A percentile compares a stretch with the other conserved stretches of the same genome.
Evolutionary conservation across 306 rosid genomes (phyloP).

Genomic region (Cucurbita pepo): DNA sequence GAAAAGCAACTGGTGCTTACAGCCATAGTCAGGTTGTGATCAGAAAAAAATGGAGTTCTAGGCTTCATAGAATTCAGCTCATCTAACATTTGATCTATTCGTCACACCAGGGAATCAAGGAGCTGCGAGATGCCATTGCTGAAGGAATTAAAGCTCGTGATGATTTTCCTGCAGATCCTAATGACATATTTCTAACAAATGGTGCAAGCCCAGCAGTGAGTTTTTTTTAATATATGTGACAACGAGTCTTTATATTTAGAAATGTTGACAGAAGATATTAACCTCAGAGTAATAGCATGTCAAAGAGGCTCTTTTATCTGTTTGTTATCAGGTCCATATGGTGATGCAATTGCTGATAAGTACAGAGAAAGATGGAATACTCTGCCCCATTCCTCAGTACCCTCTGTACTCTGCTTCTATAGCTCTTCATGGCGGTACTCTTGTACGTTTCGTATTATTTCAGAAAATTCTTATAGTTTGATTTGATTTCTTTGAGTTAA

Average conservation of each 20-base stretch:
- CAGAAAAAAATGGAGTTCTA: not conserved
- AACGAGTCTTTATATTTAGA: not conserved
- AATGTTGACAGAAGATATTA: not conserved
- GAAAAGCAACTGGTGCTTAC: slow-evolving; percentile 89
- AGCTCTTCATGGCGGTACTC: slow-evolving; percentile 50
- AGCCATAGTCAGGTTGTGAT: slow-evolving; percentile 84
- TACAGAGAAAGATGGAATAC: slow-evolving; percentile 45
- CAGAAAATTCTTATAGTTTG: not conserved
- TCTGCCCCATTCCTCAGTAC: slow-evolving; percentile 67
- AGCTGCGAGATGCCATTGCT: slow-evolving; percentile 72
- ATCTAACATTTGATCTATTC: slow-evolving; percentile 1
- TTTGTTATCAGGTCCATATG: slow-evolving; percentile 39
- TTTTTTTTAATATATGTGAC: not conserved
- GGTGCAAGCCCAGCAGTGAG: slow-evolving; percentile 93
- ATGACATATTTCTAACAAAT: slow-evolving; percentile 76
- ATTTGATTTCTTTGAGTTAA: not conserved
- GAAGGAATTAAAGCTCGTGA: slow-evolving; percentile 80
- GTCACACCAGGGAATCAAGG: slow-evolving; percentile 59
- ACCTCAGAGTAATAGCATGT: not conserved
- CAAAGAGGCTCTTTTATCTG: not conserved
- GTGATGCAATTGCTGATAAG: slow-evolving; percentile 57
- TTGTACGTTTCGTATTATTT: slow-evolving; percentile 16
- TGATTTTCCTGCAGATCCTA: slow-evolving; percentile 61
- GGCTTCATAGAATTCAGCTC: not conserved
- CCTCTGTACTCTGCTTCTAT: slow-evolving; percentile 68